Evolutionary conservation across 2,329 filamentous ascomycete species (phyloP).

Genomic region (Gaeumannomyces sp.): DNA sequence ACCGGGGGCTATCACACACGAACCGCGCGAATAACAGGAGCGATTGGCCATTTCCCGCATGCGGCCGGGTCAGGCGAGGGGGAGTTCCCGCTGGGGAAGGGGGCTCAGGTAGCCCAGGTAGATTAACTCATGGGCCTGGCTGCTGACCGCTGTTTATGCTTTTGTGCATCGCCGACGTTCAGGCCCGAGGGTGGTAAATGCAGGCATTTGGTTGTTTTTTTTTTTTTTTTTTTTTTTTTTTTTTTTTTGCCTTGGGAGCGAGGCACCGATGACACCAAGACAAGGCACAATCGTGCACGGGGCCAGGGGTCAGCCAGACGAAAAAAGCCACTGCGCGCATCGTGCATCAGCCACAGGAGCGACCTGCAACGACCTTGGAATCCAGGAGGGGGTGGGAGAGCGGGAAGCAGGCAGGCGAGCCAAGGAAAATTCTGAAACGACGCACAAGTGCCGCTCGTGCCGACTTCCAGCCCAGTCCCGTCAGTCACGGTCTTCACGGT

Average conservation of each 20-base stretch:
- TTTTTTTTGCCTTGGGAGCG: no score
- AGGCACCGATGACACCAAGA: no score
- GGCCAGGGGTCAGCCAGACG: neutral
- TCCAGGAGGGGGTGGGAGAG: neutral
- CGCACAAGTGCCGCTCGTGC: neutral
- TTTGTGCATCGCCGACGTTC: no score
- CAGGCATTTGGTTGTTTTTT: no score
- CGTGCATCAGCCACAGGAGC: neutral
- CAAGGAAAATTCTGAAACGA: neutral
- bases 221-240: neutral
- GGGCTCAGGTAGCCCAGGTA: no score
- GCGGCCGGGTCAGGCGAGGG: no score
- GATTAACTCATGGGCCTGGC: no score
- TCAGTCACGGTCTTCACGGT: neutral
- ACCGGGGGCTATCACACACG: no score
- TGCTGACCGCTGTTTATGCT: neutral
- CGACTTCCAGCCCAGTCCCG: neutral
- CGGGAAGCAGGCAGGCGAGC: neutral
- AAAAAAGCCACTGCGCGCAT: neutral
- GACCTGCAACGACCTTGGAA: neutral
- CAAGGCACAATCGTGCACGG: neutral
- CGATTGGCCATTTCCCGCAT: no score
- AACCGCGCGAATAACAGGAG: no score
- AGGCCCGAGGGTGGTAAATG: no score
- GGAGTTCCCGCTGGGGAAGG: no score